Percentiles rank a stretch among this genome's conserved stretches.
Conservation (phyloP, 2,329 filamentous ascomycete genomes). For the Pseudonectria foliicola region DNA sequence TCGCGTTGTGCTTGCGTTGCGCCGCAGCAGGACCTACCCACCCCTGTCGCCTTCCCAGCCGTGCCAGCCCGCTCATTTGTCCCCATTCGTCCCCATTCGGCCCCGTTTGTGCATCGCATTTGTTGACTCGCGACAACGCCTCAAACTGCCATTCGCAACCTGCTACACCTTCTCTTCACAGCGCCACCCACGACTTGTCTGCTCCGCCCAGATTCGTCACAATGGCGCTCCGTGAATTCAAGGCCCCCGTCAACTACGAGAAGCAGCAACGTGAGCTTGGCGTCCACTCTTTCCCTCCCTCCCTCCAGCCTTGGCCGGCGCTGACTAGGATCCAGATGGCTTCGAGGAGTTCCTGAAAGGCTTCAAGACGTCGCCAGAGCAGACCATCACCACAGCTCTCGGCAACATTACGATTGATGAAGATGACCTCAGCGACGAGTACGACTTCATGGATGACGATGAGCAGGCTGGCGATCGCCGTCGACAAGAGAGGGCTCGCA, state of each 20-base stretch:
- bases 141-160: constrained; percentile 7
- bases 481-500: constrained; percentile 41
- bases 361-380: constrained; percentile 74
- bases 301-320: constrained; percentile 2
- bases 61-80: constrained; percentile 24
- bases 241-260: constrained; percentile 76
- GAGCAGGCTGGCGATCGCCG: constrained; percentile 51
- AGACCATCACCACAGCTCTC: constrained; percentile 71
- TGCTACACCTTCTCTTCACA: constrained; percentile 10
- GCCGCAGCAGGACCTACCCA: constrained; percentile 6
- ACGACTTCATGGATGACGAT: constrained; percentile 85
- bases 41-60: constrained; percentile 20
- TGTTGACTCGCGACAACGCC: constrained; percentile 6
- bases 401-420: constrained; percentile 81
- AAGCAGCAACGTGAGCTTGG: constrained; percentile 66
- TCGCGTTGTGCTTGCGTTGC: neutral
- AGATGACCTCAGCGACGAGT: constrained; percentile 79
- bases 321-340: constrained; percentile 47
- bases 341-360: constrained; percentile 82
- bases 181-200: constrained; percentile 6
- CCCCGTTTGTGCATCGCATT: constrained; percentile 24
- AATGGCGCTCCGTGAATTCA: constrained; percentile 83
- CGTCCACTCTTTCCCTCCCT: neutral
- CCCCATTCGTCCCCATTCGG: constrained; percentile 10
- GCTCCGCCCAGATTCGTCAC: constrained; percentile 20